phyloP scores from a whole-genome alignment of 2,329 filamentous ascomycete genomes.

The Alternaria angustiovoidea region DNA sequence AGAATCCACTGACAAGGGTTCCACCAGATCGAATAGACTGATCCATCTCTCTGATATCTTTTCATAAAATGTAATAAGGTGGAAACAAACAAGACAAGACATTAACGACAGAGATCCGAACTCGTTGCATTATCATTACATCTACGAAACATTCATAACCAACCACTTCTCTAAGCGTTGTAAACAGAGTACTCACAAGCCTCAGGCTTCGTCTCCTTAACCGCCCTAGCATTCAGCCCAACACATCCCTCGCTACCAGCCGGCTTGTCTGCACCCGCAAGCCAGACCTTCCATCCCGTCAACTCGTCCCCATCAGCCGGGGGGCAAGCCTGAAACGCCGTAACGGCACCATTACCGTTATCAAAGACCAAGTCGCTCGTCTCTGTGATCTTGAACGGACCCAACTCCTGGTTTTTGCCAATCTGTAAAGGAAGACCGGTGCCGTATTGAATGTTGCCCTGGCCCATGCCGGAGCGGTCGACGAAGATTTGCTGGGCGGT shows the following conservation, averaged over 20 bases:
- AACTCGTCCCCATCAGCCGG: background rate
- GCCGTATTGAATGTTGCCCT: background rate
- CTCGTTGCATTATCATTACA: background rate
- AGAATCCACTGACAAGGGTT: too few species aligned
- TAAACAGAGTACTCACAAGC: constrained; percentile 4
- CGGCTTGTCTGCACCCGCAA: background rate
- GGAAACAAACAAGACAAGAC: too few species aligned
- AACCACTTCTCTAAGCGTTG: too few species aligned
- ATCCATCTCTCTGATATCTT: too few species aligned
- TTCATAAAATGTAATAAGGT: too few species aligned
- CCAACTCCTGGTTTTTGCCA: background rate
- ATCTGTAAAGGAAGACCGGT: background rate
- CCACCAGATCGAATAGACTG: too few species aligned
- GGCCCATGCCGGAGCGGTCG: background rate
- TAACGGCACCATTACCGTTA: background rate
- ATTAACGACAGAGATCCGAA: too few species aligned
- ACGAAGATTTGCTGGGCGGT: background rate
- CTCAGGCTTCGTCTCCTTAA: background rate
- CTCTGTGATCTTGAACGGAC: background rate
- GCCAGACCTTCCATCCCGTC: background rate
- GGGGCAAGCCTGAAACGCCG: background rate
- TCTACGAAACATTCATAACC: background rate
- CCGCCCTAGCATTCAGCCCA: constrained; percentile 1
- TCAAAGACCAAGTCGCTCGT: background rate
- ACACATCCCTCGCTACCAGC: constrained; percentile 1